phyloP scores from a whole-genome alignment of 495 filamentous ascomycete species.

The Bombardia bombarda region DNA sequence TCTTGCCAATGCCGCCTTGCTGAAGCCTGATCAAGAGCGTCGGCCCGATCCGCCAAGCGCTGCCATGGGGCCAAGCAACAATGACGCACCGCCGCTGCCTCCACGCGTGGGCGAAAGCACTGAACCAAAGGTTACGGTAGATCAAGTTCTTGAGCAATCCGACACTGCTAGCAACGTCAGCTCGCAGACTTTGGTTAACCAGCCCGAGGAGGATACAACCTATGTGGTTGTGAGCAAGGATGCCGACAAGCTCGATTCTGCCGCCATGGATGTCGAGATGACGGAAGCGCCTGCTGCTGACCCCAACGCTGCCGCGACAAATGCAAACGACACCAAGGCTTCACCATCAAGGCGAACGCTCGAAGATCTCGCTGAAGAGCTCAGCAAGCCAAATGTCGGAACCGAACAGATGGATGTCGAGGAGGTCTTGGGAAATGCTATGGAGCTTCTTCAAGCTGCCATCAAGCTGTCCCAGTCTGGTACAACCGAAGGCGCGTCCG shows the following conservation, averaged over 20 bases:
- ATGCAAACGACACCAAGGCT: conserved; percentile 4
- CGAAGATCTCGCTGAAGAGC: conserved; percentile 32
- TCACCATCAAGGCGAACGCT: conserved; percentile 22
- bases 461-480: conserved; percentile 59
- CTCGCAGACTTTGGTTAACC: conserved; percentile 38
- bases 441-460: conserved; percentile 83
- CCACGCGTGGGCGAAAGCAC: conserved; percentile 12
- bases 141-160: conserved; percentile 8
- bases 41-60: neutral
- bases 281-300: conserved; percentile 3
- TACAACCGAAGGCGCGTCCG: conserved; percentile 40
- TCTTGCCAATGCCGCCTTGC: conserved; percentile 67
- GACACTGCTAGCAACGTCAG: conserved; percentile 30
- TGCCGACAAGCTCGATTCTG: neutral
- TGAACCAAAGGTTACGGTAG: conserved; percentile 10
- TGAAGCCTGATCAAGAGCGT: conserved; percentile 12
- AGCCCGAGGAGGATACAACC: conserved; percentile 18
- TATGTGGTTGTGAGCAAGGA: conserved; percentile 6
- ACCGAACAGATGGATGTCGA: conserved; percentile 78
- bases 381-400: conserved; percentile 37
- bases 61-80: conserved; percentile 1
- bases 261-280: conserved; percentile 8
- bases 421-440: conserved; percentile 86
- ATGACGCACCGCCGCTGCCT: conserved; percentile 18
- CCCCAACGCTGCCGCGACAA: neutral